A percentile compares a stretch with the other conserved stretches of the same genome.
These are phyloP conservation scores for Brassica balearica DNA, from an alignment of 441 rosid genomes.

Conservation along the genomic window DNA sequence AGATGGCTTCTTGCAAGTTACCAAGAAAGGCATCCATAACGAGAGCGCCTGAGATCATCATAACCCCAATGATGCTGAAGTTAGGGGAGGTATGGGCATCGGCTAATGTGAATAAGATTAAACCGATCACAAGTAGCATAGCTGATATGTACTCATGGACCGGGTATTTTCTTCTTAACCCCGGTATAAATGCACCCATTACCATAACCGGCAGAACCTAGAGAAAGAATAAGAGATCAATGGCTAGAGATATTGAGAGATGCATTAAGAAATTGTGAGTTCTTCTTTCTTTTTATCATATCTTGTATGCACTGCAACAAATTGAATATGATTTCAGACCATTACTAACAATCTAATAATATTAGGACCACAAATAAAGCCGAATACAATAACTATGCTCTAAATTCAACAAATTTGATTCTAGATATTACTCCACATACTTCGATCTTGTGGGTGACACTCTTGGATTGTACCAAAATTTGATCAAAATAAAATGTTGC, in stretches of 20 bases:
- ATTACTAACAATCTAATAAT: background rate
- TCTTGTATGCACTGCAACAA: background rate
- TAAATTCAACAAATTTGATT: background rate
- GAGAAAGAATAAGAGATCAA: background rate
- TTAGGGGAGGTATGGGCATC: conserved; percentile 83
- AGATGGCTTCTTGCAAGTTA: conserved; percentile 91
- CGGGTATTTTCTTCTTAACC: conserved; percentile 79
- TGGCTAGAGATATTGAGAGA: background rate
- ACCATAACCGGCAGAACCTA: conserved; percentile 87
- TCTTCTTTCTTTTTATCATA: background rate
- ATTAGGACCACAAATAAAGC: background rate
- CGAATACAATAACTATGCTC: background rate
- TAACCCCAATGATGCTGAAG: conserved; percentile 70
- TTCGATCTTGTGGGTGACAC: background rate
- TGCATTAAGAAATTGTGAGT: background rate
- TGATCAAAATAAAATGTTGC: background rate
- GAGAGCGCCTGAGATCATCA: conserved; percentile 76
- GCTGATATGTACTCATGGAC: conserved; percentile 78
- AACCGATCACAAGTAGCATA: conserved; percentile 68
- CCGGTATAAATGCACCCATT: conserved; percentile 88
- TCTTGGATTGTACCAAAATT: background rate
- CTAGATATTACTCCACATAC: background rate
- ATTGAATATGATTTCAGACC: background rate
- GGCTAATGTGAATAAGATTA: conserved; percentile 78
- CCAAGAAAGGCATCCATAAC: conserved; percentile 85